Evolutionary conservation across 331 rosid genomes (phyloP).

Genomic region (Quercus lobata): DNA sequence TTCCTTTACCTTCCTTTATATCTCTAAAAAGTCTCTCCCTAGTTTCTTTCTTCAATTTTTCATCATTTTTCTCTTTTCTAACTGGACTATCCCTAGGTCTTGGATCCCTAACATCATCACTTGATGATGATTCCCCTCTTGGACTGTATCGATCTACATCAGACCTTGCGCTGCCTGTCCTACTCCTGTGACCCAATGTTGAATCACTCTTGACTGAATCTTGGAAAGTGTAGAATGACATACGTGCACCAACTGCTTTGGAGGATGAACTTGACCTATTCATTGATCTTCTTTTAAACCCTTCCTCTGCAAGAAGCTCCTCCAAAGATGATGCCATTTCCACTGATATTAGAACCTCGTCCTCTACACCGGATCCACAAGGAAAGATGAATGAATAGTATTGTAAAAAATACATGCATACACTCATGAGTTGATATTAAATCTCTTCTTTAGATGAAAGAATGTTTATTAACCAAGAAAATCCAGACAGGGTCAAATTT

Average conservation of each 20-base stretch:
- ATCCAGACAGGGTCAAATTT: neutral
- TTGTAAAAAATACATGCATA: neutral
- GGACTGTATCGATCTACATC: constrained; percentile 3
- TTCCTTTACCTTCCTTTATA: constrained; percentile 16
- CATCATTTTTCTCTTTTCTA: constrained; percentile 15
- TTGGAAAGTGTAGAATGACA: constrained; percentile 5
- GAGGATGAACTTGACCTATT: constrained; percentile 47
- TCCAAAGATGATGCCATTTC: constrained; percentile 75
- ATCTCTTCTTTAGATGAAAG: neutral
- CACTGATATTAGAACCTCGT: constrained; percentile 4
- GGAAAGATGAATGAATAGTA: neutral
- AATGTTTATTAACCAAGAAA: neutral
- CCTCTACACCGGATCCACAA: neutral
- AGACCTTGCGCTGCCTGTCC: constrained; percentile 24
- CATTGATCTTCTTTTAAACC: constrained; percentile 53
- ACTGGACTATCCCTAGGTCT: constrained; percentile 16
- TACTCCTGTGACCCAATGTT: constrained; percentile 18
- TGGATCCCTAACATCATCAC: neutral
- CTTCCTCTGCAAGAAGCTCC: constrained; percentile 80
- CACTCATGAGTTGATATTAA: neutral
- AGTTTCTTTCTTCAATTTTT: constrained; percentile 24
- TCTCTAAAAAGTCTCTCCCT: constrained; percentile 5
- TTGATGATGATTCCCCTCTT: neutral
- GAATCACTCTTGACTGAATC: constrained; percentile 17
- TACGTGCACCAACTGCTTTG: constrained; percentile 28